These are phyloP conservation scores for Parmelia sp. DNA, from an alignment of 495 filamentous ascomycete species.

Conservation along the genomic window DNA sequence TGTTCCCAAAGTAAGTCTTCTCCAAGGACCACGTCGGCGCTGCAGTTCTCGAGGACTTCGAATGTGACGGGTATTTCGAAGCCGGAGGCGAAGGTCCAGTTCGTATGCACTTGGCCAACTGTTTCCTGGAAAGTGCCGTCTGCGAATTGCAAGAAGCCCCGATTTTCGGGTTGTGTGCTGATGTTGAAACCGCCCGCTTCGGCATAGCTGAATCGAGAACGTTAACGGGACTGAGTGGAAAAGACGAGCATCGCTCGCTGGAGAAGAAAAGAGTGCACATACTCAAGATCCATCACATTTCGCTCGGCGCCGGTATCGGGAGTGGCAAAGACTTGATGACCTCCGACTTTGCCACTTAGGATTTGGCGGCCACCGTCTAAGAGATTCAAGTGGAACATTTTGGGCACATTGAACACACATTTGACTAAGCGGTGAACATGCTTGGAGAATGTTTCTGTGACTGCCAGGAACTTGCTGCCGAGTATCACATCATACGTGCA, in stretches of 20 bases:
- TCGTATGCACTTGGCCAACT: slow-evolving; percentile 18
- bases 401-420: slow-evolving; percentile 6
- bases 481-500: slow-evolving; percentile 22
- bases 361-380: background rate
- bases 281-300: background rate
- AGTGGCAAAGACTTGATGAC: background rate
- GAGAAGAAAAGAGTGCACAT: background rate
- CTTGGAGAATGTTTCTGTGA: slow-evolving; percentile 18
- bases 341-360: background rate
- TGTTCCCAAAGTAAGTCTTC: slow-evolving; percentile 16
- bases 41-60: slow-evolving; percentile 20
- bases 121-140: slow-evolving; percentile 15
- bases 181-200: background rate
- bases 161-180: background rate
- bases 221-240: background rate
- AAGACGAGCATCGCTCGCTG: background rate
- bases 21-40: slow-evolving; percentile 21
- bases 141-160: slow-evolving; percentile 17
- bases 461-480: slow-evolving; percentile 15
- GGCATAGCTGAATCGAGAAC: background rate
- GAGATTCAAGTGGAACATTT: background rate
- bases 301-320: background rate
- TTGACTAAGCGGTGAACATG: slow-evolving; percentile 11
- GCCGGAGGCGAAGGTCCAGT: slow-evolving; percentile 13
- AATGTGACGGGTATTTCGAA: slow-evolving; percentile 12